Evolutionary conservation across 495 filamentous ascomycete genomes (phyloP).

Genomic region (Terfezia boudieri): DNA sequence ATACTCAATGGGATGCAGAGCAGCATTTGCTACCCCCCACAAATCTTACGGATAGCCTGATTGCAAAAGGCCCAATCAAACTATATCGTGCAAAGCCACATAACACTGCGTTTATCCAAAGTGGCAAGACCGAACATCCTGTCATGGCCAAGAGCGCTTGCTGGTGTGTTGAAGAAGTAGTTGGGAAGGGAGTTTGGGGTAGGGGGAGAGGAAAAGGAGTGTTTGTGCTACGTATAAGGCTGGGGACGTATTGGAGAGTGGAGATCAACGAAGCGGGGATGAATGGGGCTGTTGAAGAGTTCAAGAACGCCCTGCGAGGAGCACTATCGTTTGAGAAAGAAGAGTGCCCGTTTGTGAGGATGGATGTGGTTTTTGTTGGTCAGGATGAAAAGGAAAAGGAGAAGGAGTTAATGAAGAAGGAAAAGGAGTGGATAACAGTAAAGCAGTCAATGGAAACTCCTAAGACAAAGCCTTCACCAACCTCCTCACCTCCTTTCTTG

Average conservation of each 20-base stretch:
- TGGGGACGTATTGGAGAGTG: conserved; percentile 18
- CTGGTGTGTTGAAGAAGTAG: conserved; percentile 11
- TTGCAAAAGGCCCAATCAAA: conserved; percentile 11
- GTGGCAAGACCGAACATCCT: conserved; percentile 13
- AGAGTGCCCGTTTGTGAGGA: background rate
- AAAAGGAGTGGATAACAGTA: background rate
- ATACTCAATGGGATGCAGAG: background rate
- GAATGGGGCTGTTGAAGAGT: conserved; percentile 4
- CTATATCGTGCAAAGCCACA: conserved; percentile 18
- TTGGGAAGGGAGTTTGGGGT: background rate
- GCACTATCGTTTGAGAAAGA: conserved; percentile 10
- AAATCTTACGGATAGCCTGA: conserved; percentile 8
- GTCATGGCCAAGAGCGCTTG: conserved; percentile 15
- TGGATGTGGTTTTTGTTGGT: conserved; percentile 7
- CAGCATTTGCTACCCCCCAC: conserved; percentile 12
- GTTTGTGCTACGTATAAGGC: conserved; percentile 16
- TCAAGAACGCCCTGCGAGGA: conserved; percentile 3
- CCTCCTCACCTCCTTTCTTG: too few relatives aligned
- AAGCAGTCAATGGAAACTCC: background rate
- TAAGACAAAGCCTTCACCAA: too few relatives aligned
- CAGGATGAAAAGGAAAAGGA: conserved; percentile 5
- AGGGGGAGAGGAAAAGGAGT: conserved; percentile 3
- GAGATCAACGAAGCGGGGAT: conserved; percentile 10
- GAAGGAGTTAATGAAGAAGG: background rate
- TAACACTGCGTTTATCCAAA: conserved; percentile 16